Base-by-base conservation (phyloP, 495 filamentous ascomycete genomes). In the Xylaria venustula region DNA sequence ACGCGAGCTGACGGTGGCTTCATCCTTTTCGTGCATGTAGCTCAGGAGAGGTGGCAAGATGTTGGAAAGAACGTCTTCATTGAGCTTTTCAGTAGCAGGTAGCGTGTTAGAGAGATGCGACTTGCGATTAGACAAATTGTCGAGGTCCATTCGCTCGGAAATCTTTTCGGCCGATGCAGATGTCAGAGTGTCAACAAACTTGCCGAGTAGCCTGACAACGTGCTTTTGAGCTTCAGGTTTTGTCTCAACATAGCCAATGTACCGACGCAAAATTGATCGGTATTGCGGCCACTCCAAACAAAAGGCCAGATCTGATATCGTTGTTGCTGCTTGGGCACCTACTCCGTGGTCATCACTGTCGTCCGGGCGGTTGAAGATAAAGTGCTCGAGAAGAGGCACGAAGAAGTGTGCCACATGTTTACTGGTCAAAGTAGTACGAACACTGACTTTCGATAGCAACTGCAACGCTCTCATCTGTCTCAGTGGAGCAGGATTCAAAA, bases 201-300 rank as follows among this genome's bases (percentile, higher is more conserved):
- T 87, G 25, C 90, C 90, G 41, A 98, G 75, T 15, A 98, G 83
- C 51, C 86, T 86, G 59, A 97, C 86, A 41, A 96, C 81, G 57
- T 88, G 89, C 77, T 93, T 97, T 71, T 93, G 89, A 66, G 89
- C 79, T 7, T 96, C 90, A 9, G 88, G 85, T 70, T 94, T 94
- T 30, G 85, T 87, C 65, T 85, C 82, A 62, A 97, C 80, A 67
- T 90, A 93, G 36, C 88, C 83, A 47, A 87, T 86, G 66, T 90
- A 97, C 60, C 90, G 85, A 63, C 87, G 85, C 65, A 97, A 84
- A 14, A 92, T 84, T 5, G 90, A 87, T 45, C 88, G 84, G 73
- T 90, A 98, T 62, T 96, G 92, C n/a, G 84, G 84, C 95, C 94
- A 98, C 62, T 93, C 91, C 46, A 98, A 73, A 34, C 85, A 92